Evolutionary conservation across 2,329 filamentous ascomycete genomes (phyloP).

Genomic region (Sporothrix globosa): DNA sequence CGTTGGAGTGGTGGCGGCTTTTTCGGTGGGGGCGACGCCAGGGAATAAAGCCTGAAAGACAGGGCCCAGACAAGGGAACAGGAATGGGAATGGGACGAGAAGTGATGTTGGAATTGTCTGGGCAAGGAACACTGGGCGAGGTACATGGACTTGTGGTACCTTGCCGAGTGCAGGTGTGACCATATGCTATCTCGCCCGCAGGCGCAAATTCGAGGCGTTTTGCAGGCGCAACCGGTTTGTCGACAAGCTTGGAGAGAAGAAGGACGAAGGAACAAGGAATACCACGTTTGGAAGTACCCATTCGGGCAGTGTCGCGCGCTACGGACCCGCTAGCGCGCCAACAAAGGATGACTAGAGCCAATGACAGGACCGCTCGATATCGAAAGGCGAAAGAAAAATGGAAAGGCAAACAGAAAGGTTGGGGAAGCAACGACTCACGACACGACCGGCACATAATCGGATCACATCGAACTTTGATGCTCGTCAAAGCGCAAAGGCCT

Average conservation of each 20-base stretch:
- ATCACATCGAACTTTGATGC: constrained; percentile 11
- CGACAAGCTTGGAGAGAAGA: neutral
- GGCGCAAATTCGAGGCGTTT: constrained; percentile 3
- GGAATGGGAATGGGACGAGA: neutral
- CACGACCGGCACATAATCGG: constrained; percentile 9
- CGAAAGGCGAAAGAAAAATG: constrained; percentile 27
- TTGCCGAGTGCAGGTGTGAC: neutral
- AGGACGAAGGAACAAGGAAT: constrained; percentile 27
- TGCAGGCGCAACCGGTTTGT: constrained; percentile 10
- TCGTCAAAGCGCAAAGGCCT: neutral
- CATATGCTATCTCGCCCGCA: constrained; percentile 15
- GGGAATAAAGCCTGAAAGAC: constrained; percentile 9
- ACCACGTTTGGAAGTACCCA: constrained; percentile 24
- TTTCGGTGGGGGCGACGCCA: constrained; percentile 21
- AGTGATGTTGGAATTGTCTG: neutral
- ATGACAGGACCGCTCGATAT: constrained; percentile 32
- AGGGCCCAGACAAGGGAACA: constrained; percentile 10
- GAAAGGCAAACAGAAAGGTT: constrained; percentile 17
- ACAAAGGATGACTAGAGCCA: constrained; percentile 21
- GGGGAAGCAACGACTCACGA: constrained; percentile 20
- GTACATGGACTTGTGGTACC: constrained; percentile 16
- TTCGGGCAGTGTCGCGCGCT: constrained; percentile 23
- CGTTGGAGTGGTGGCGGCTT: constrained; percentile 26
- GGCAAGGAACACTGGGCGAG: neutral
- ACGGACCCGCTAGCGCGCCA: constrained; percentile 30